Conservation (phyloP, 768 basidiomycete species). For the Russula earlei region DNA sequence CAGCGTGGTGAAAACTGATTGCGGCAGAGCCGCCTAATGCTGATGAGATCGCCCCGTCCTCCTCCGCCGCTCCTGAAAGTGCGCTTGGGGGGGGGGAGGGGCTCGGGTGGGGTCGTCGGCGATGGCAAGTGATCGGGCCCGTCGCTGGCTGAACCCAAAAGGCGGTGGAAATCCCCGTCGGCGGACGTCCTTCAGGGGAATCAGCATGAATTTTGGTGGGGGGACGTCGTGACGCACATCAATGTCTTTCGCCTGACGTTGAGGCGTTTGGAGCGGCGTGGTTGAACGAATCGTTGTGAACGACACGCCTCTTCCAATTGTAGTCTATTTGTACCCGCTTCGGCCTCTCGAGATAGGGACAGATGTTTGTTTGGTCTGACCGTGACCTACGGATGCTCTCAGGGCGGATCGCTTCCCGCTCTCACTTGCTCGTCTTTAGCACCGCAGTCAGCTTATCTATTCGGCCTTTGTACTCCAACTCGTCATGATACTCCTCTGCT, state of each 20-base stretch:
- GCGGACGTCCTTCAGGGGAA: not conserved
- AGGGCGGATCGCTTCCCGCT: not conserved
- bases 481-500: not conserved
- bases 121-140: not conserved
- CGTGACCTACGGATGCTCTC: conserved; percentile 6
- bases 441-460: not conserved
- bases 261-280: not conserved
- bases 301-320: conserved; percentile 6
- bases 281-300: not conserved
- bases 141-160: not conserved
- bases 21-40: not conserved
- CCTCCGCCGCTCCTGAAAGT: not conserved
- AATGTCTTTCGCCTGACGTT: not conserved
- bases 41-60: not conserved
- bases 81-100: not conserved
- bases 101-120: not conserved
- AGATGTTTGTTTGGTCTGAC: conserved; percentile 6
- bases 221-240: not conserved
- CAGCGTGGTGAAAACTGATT: not conserved
- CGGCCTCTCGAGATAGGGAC: not conserved
- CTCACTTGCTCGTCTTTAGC: not conserved
- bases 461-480: not conserved
- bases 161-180: too few species aligned
- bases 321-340: too few species aligned
- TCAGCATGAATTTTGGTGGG: not conserved